Evolutionary conservation across 352 stramenopile species (phyloP).

Genomic region (Pythium plurisporium): DNA sequence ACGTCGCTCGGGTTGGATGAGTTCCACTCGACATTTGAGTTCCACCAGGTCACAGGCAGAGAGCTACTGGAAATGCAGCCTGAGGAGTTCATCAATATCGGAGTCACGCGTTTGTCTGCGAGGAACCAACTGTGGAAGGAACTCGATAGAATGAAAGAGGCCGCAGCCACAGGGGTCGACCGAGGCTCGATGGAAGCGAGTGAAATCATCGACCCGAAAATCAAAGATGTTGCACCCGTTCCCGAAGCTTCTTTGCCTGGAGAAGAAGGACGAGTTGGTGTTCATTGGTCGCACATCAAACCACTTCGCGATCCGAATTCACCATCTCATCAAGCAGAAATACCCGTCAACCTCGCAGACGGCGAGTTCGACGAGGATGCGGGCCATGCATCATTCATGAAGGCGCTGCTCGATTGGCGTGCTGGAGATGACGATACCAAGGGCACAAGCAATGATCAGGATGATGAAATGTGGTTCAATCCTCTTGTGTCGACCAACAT

Average conservation of each 20-base stretch:
- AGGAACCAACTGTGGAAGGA: conserved; percentile 56
- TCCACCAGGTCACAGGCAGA: conserved; percentile 63
- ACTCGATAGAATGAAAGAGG: conserved; percentile 43
- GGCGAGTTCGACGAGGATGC: conserved; percentile 71
- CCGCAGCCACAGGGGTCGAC: neutral
- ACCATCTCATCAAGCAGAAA: conserved; percentile 17
- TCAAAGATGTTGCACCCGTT: conserved; percentile 30
- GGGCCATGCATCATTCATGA: conserved; percentile 75
- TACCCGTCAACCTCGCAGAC: conserved; percentile 69
- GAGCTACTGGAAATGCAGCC: conserved; percentile 40
- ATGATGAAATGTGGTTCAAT: conserved; percentile 60
- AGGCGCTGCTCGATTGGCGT: conserved; percentile 74
- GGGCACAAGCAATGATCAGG: conserved; percentile 13
- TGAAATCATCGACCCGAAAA: conserved; percentile 62
- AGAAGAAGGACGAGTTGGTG: conserved; percentile 7
- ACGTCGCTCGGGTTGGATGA: conserved; percentile 51
- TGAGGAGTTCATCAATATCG: conserved; percentile 45
- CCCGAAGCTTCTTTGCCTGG: conserved; percentile 26
- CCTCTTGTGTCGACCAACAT: conserved; percentile 18
- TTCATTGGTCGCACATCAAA: conserved; percentile 73
- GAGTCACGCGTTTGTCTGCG: conserved; percentile 46
- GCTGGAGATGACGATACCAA: conserved; percentile 18
- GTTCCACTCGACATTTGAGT: conserved; percentile 67
- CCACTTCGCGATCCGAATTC: conserved; percentile 40
- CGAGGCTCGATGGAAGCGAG: conserved; percentile 2